Percentiles rank a stretch among this genome's conserved stretches.
phyloP scores from a whole-genome alignment of 257 asterid genomes.

The Petunia axillaris region DNA sequence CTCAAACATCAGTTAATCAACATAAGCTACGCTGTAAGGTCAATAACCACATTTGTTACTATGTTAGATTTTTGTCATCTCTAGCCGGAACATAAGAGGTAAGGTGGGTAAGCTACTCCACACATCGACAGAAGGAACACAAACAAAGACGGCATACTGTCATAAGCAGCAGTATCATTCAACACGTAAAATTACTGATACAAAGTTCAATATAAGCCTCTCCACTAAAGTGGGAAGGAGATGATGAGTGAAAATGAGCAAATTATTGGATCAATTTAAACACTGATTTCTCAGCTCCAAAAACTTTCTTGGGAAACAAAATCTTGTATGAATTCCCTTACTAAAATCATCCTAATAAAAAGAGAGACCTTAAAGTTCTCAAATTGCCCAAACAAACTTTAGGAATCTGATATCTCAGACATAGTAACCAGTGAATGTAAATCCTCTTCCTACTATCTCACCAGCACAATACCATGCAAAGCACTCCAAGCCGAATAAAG shows the following conservation, averaged over 20 bases:
- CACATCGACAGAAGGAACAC: not conserved
- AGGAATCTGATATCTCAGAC: conserved; percentile 49
- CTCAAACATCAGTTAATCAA: not conserved
- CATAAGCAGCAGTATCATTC: conserved; percentile 26
- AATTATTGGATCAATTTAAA: conserved; percentile 46
- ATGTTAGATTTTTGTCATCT: not conserved
- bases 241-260: conserved; percentile 21
- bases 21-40: not conserved
- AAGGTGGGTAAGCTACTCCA: not conserved
- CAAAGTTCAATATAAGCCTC: conserved; percentile 33
- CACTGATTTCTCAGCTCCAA: conserved; percentile 49
- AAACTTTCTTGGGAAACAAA: conserved; percentile 46
- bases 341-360: conserved; percentile 31
- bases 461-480: conserved; percentile 98
- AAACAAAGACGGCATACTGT: not conserved
- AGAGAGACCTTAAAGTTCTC: conserved; percentile 32
- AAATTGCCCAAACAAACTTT: conserved; percentile 29
- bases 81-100: not conserved
- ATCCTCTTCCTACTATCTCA: conserved; percentile 93
- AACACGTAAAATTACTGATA: conserved; percentile 16
- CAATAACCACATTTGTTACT: not conserved
- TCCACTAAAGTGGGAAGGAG: conserved; percentile 34
- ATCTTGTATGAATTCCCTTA: conserved; percentile 33
- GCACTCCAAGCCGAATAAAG: conserved; percentile 87
- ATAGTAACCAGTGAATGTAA: conserved; percentile 87